These are phyloP conservation scores for Ensete glaucum DNA, from an alignment of 176 grass and related monocot species.

Conservation along the genomic window DNA sequence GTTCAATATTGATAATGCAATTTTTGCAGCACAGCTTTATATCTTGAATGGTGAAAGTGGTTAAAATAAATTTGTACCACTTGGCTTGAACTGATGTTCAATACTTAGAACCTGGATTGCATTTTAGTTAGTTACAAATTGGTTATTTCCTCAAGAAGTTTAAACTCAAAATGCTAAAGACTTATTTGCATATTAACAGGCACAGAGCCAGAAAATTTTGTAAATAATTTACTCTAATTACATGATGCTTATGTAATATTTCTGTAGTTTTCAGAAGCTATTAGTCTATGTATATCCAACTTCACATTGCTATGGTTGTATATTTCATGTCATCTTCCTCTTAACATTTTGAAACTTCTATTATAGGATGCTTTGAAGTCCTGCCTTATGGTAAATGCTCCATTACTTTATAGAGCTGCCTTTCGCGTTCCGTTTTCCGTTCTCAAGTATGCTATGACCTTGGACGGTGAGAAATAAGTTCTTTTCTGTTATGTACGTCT, in stretches of 20 bases:
- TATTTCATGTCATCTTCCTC: not conserved
- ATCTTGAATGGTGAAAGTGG: not conserved
- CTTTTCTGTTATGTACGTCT: not conserved
- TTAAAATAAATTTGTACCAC: not conserved
- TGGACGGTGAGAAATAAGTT: slow-evolving; percentile 57
- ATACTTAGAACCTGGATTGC: not conserved
- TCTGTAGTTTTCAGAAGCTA: not conserved
- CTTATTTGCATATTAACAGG: not conserved
- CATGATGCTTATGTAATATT: not conserved
- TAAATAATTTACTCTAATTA: no score
- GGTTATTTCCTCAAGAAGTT: not conserved
- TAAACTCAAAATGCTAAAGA: not conserved
- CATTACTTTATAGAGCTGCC: slow-evolving; percentile 83
- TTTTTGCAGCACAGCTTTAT: not conserved
- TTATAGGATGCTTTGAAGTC: slow-evolving; percentile 74
- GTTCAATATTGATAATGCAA: not conserved
- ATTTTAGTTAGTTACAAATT: not conserved
- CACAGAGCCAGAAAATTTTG: not conserved
- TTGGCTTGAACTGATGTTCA: not conserved
- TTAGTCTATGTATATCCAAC: not conserved
- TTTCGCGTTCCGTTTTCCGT: slow-evolving; percentile 74
- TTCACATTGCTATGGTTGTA: not conserved
- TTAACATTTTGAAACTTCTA: slow-evolving; percentile 24
- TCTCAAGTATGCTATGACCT: slow-evolving; percentile 97
- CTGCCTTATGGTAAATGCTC: slow-evolving; percentile 89